Percentiles rank a stretch among this genome's conserved stretches.
Evolutionary conservation across 805 yeast species (phyloP).

Genomic region (Suhomyces emberorum): DNA sequence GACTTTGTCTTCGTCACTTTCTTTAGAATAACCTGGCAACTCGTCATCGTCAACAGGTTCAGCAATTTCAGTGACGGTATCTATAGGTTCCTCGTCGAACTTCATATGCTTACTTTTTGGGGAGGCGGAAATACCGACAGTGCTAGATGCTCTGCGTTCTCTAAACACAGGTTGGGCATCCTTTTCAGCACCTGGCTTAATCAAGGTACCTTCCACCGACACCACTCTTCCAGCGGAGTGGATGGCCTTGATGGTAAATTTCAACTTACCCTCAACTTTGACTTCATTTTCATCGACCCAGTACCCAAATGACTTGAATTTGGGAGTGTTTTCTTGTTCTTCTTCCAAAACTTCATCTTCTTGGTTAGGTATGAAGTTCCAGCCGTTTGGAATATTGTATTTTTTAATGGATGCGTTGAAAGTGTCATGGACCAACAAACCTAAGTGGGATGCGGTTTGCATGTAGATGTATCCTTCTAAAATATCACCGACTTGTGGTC

Average conservation of each 20-base stretch:
- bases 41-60: conserved; percentile 16
- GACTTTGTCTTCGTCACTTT: conserved; percentile 18
- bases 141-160: conserved; percentile 28
- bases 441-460: conserved; percentile 94
- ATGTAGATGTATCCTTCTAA: conserved; percentile 85
- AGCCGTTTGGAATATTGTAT: conserved; percentile 75
- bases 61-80: conserved; percentile 12
- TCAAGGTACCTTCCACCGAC: conserved; percentile 83
- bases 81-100: conserved; percentile 23
- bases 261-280: conserved; percentile 77
- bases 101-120: conserved; percentile 37
- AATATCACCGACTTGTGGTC: conserved; percentile 81
- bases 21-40: conserved; percentile 17
- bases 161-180: conserved; percentile 54
- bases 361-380: conserved; percentile 83
- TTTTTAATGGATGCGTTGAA: conserved; percentile 91
- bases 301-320: conserved; percentile 66
- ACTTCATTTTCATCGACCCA: conserved; percentile 80
- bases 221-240: conserved; percentile 78
- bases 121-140: conserved; percentile 8
- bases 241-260: conserved; percentile 69
- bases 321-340: conserved; percentile 15
- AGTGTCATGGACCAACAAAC: conserved; percentile 84
- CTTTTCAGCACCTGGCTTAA: conserved; percentile 53
- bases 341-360: conserved; percentile 47